Evolutionary conservation across 768 basidiomycete genomes (phyloP).

Genomic region (Phlebiopsis flavidoalba): DNA sequence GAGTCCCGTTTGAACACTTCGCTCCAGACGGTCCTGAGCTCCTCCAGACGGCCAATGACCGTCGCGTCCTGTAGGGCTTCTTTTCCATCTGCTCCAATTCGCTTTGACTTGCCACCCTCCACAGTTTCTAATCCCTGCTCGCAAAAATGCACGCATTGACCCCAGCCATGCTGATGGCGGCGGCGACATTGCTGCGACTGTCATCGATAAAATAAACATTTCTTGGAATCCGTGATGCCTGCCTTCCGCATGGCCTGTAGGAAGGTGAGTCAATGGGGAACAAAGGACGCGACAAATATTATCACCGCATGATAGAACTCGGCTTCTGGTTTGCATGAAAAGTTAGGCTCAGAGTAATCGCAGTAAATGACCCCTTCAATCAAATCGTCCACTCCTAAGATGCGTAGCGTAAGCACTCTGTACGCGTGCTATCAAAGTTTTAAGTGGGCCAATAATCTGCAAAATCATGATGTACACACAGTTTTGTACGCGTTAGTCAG

Average conservation of each 20-base stretch:
- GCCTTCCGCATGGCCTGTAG: slow-evolving; percentile 63
- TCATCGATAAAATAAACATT: slow-evolving; percentile 82
- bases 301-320: slow-evolving; percentile 62
- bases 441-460: background rate
- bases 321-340: slow-evolving; percentile 78
- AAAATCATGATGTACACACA: slow-evolving; percentile 33
- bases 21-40: slow-evolving; percentile 67
- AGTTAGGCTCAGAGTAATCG: slow-evolving; percentile 61
- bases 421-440: slow-evolving; percentile 58
- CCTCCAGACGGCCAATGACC: slow-evolving; percentile 54
- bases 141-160: slow-evolving; percentile 68
- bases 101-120: slow-evolving; percentile 56
- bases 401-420: slow-evolving; percentile 56
- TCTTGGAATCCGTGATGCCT: slow-evolving; percentile 54
- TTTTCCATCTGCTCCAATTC: slow-evolving; percentile 32
- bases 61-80: slow-evolving; percentile 39
- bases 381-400: slow-evolving; percentile 66
- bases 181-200: slow-evolving; percentile 61
- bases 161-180: slow-evolving; percentile 66
- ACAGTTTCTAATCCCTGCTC: slow-evolving; percentile 59
- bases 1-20: slow-evolving; percentile 54
- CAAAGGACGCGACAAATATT: background rate
- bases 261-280: background rate
- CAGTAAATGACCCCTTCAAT: slow-evolving; percentile 75
- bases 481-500: slow-evolving; percentile 80